Evolutionary conservation across 2,329 filamentous ascomycete species (phyloP).

Genomic region (Plectosphaerella plurivora): DNA sequence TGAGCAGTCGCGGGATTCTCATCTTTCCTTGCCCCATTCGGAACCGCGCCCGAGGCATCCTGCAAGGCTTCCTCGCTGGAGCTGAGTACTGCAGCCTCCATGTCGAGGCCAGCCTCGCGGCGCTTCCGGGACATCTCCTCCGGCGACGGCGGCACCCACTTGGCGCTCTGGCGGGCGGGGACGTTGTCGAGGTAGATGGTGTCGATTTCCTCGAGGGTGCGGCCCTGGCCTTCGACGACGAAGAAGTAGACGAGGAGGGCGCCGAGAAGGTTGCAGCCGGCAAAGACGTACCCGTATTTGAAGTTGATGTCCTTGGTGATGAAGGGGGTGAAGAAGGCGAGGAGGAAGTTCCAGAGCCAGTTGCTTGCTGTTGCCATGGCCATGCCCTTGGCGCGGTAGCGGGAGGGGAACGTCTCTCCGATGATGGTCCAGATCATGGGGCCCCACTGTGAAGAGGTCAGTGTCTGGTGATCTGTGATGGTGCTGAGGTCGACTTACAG

Average conservation of each 20-base stretch:
- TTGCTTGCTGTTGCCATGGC: slow-evolving; percentile 57
- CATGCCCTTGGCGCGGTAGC: slow-evolving; percentile 58
- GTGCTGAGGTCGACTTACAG: background rate
- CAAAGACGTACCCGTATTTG: slow-evolving; percentile 72
- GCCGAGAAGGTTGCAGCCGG: slow-evolving; percentile 62
- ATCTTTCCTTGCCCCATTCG: background rate
- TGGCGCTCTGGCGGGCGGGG: slow-evolving; percentile 56
- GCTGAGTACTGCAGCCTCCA: slow-evolving; percentile 17
- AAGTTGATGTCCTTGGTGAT: slow-evolving; percentile 70
- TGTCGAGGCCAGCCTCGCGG: slow-evolving; percentile 33
- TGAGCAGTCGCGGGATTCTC: background rate
- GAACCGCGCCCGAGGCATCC: background rate
- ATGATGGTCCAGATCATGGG: slow-evolving; percentile 62
- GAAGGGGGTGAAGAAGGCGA: slow-evolving; percentile 76
- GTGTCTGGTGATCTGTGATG: background rate
- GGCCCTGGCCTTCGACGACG: slow-evolving; percentile 68
- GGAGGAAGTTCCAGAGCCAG: slow-evolving; percentile 71
- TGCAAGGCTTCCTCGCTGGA: background rate
- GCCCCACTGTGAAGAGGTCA: slow-evolving; percentile 40
- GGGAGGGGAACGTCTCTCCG: slow-evolving; percentile 60
- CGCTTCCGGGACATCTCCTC: slow-evolving; percentile 39
- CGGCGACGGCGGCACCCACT: slow-evolving; percentile 43
- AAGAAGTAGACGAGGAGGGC: slow-evolving; percentile 71
- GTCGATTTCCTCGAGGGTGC: slow-evolving; percentile 75
- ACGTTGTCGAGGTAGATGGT: slow-evolving; percentile 68